Base-by-base conservation (phyloP, 257 asterid genomes). In the Capsicum rhomboideum region DNA sequence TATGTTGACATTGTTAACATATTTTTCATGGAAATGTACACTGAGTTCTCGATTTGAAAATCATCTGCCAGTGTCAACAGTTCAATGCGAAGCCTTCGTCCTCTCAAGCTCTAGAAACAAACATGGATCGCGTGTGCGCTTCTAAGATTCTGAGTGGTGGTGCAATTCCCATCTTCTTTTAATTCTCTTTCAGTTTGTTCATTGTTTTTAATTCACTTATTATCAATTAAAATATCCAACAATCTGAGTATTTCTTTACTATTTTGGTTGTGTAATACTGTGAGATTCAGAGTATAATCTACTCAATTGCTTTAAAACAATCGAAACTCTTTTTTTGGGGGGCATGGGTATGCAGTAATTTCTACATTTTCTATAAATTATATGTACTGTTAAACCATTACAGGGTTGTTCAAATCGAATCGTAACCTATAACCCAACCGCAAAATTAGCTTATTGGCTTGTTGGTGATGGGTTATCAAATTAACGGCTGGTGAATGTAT, bases 21-120 rank as follows among this genome's bases (percentile, higher is more conserved):
- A 17, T 90, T 94, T 81, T 93, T 92, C 89, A 86, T 85, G 87
- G 97, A 93, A 55, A 89, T 91, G 93, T 86, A 92, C 80, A 80
- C 88, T 13, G 93, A 91, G 29, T 91, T 88, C 87, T 56, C 79
- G 2, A 56, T 80, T 81, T 89, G 87, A 14, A 87, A 84, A 64
- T 87, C 89, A 64, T 83, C 91, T 12, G 28, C n/a, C 80, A 82
- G 91, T 82, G 88, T 87, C 85, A 84, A 87, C 86, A 81, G 86
- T 72, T 95, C 98, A 18, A 90, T 84, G 94, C 86, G 95, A 82
- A 92, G 91, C 74, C 95, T 90, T 58, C 92, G 91, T 53, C 97
- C 98, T 82, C 56, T 93, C 77, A 93, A 93, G 91, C 88, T 91
- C 55, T 90, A 86, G 82, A 84, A 42, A 40, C 37, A 71, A 78